phyloP scores from a whole-genome alignment of 176 grass and related monocot species.

The Oryza brachyantha region DNA sequence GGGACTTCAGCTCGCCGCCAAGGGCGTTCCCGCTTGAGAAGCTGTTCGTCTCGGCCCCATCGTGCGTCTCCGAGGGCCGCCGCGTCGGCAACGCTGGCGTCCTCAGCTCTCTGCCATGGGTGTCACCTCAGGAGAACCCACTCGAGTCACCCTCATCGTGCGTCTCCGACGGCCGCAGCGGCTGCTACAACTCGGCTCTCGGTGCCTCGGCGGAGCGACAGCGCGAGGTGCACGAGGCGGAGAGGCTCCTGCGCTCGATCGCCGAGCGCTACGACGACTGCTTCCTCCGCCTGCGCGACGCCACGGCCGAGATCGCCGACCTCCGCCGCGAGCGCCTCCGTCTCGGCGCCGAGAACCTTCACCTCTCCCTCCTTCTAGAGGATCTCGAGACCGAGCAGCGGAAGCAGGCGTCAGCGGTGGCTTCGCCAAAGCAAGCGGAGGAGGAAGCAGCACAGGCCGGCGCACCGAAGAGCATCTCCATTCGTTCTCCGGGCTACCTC shows the following conservation, averaged over 20 bases:
- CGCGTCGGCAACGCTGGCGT: neutral
- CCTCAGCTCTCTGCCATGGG: neutral
- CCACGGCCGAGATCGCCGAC: slow-evolving; percentile 42
- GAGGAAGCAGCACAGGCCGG: slow-evolving; percentile 26
- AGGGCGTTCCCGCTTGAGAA: neutral
- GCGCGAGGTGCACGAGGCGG: slow-evolving; percentile 36
- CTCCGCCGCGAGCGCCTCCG: slow-evolving; percentile 56
- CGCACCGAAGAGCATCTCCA: slow-evolving; percentile 64
- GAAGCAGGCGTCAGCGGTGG: slow-evolving; percentile 26
- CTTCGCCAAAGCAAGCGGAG: slow-evolving; percentile 26
- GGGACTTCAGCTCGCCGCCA: slow-evolving; percentile 4
- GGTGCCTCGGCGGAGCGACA: neutral
- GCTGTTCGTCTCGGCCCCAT: slow-evolving; percentile 20
- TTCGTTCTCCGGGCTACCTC: slow-evolving; percentile 52
- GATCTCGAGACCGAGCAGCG: slow-evolving; percentile 48
- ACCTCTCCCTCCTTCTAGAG: slow-evolving; percentile 50
- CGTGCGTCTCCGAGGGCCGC: slow-evolving; percentile 2
- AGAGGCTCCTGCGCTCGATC: slow-evolving; percentile 52
- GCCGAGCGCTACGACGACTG: slow-evolving; percentile 60
- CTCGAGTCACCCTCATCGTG: neutral
- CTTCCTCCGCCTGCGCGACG: slow-evolving; percentile 46
- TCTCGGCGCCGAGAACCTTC: slow-evolving; percentile 51
- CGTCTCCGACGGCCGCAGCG: neutral
- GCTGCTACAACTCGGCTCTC: neutral
- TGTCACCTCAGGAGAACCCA: neutral